Percentiles rank a stretch among this genome's conserved stretches.
Conservation (phyloP, 257 asterid species). For the Solanum virginianum region DNA sequence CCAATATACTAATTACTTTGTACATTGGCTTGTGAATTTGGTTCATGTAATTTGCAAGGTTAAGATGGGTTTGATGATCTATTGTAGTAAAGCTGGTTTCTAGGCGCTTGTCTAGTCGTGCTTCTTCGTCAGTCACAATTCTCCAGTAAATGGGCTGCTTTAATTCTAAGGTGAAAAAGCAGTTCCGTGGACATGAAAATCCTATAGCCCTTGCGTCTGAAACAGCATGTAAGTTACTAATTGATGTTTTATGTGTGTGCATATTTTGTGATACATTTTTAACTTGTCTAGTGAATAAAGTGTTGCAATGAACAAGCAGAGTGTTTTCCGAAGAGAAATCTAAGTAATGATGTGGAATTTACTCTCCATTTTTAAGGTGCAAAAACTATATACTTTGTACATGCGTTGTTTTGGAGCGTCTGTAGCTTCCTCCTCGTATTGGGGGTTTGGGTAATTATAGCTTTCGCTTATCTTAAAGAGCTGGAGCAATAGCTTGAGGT, state of each 20-base stretch:
- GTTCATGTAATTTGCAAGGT: conserved; percentile 35
- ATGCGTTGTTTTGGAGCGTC: not conserved
- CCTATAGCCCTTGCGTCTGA: conserved; percentile 82
- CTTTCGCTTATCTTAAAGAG: not conserved
- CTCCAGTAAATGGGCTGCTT: conserved; percentile 83
- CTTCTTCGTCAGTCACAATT: conserved; percentile 12
- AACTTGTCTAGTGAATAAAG: not conserved
- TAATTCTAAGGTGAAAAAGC: conserved; percentile 62
- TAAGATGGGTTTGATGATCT: conserved; percentile 56
- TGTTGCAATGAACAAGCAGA: not conserved
- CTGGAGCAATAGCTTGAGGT: not conserved
- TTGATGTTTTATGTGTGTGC: not conserved
- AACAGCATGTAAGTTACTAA: conserved; percentile 72
- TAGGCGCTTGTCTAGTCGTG: conserved; percentile 25
- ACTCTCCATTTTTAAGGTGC: not conserved
- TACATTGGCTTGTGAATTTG: conserved; percentile 5
- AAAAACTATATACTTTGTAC: not conserved
- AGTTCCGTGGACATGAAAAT: conserved; percentile 77
- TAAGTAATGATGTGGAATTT: not conserved
- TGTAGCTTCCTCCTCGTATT: not conserved
- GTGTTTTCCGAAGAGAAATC: not conserved
- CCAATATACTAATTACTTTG: conserved; percentile 8
- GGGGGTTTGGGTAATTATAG: not conserved
- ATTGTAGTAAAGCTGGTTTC: conserved; percentile 49
- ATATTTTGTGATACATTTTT: not conserved